These are phyloP conservation scores for Penicillium pulvis DNA, from an alignment of 495 filamentous ascomycete genomes.

Conservation along the genomic window DNA sequence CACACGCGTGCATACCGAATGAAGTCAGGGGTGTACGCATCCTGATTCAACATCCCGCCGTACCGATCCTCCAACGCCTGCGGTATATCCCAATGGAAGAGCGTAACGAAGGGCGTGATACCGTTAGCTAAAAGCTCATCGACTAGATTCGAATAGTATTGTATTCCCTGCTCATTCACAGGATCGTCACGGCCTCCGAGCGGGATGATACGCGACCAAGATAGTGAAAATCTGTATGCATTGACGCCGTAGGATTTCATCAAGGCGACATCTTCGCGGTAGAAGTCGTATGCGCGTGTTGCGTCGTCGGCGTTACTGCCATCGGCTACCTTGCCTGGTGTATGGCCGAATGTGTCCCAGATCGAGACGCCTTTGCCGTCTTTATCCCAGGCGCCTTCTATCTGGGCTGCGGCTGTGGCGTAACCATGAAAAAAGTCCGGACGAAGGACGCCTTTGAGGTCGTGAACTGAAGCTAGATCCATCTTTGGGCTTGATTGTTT, in stretches of 20 bases:
- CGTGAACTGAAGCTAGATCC: slow-evolving; percentile 34
- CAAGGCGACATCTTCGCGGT: slow-evolving; percentile 69
- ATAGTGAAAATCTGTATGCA: slow-evolving; percentile 70
- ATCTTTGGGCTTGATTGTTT: slow-evolving; percentile 14
- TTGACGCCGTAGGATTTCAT: slow-evolving; percentile 65
- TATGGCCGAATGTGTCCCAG: slow-evolving; percentile 71
- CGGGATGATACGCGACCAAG: slow-evolving; percentile 72
- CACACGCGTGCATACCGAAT: slow-evolving; percentile 48
- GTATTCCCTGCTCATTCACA: slow-evolving; percentile 45
- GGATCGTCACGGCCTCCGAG: slow-evolving; percentile 35
- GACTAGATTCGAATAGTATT: slow-evolving; percentile 47
- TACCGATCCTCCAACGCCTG: slow-evolving; percentile 50
- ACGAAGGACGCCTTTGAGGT: slow-evolving; percentile 33
- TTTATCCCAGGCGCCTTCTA: slow-evolving; percentile 66
- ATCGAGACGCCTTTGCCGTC: slow-evolving; percentile 71
- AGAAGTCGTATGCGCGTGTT: slow-evolving; percentile 70
- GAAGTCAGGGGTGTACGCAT: slow-evolving; percentile 46
- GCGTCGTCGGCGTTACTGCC: slow-evolving; percentile 65
- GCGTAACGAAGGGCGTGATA: slow-evolving; percentile 51
- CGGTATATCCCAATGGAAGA: slow-evolving; percentile 54
- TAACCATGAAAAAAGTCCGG: slow-evolving; percentile 41
- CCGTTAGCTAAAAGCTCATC: slow-evolving; percentile 43
- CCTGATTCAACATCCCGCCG: slow-evolving; percentile 47
- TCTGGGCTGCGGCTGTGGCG: slow-evolving; percentile 52
- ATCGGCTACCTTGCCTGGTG: slow-evolving; percentile 69